A percentile compares a stretch with the other conserved stretches of the same genome.
Evolutionary conservation across 2,329 filamentous ascomycete genomes (phyloP).

Genomic region (Colletotrichum echinochloae): DNA sequence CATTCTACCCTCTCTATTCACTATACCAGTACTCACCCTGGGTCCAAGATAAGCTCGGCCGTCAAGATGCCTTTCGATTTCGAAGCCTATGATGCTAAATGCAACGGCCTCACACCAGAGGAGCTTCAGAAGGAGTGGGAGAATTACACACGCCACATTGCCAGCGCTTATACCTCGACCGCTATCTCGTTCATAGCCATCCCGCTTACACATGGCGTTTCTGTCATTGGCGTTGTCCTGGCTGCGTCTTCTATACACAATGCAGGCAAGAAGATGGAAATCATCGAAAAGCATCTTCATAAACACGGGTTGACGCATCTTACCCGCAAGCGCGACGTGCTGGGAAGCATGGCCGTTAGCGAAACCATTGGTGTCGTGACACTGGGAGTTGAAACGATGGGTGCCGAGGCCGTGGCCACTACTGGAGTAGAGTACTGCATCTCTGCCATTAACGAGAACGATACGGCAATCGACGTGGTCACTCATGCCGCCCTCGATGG

Average conservation of each 20-base stretch:
- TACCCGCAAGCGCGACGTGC: slow-evolving; percentile 55
- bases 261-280: slow-evolving; percentile 57
- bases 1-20: not conserved
- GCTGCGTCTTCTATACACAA: slow-evolving; percentile 56
- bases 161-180: slow-evolving; percentile 55
- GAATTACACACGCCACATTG: slow-evolving; percentile 57
- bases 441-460: slow-evolving; percentile 46
- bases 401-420: slow-evolving; percentile 51
- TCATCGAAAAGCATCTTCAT: slow-evolving; percentile 54
- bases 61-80: slow-evolving; percentile 55
- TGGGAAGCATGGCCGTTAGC: slow-evolving; percentile 54
- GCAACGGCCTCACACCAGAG: slow-evolving; percentile 50
- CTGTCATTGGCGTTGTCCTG: slow-evolving; percentile 54
- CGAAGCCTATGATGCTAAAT: slow-evolving; percentile 54
- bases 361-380: slow-evolving; percentile 53
- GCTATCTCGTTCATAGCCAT: slow-evolving; percentile 54
- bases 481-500: slow-evolving; percentile 53
- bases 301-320: slow-evolving; percentile 50
- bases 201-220: slow-evolving; percentile 54
- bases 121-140: slow-evolving; percentile 58
- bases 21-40: too few relatives aligned
- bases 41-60: not conserved
- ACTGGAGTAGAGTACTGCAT: slow-evolving; percentile 52
- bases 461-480: slow-evolving; percentile 51
- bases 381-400: slow-evolving; percentile 51